These are phyloP conservation scores for Malassezia globosa DNA, from an alignment of 1,284 basidiomycete genomes.

Conservation along the genomic window DNA sequence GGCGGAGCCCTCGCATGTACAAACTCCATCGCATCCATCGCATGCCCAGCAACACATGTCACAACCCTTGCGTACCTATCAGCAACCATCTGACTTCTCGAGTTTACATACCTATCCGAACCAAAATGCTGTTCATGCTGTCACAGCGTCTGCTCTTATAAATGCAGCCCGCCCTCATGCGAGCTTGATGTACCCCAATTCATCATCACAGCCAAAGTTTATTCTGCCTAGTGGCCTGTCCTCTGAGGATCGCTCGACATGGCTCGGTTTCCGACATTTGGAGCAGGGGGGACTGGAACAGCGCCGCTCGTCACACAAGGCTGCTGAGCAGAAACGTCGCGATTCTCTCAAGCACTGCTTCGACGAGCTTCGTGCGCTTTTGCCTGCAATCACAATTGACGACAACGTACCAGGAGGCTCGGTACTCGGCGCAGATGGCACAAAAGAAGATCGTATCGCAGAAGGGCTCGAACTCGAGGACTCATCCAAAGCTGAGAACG, in stretches of 20 bases:
- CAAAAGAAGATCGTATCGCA: constrained; percentile 28
- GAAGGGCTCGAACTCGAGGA: constrained; percentile 30
- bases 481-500: constrained; percentile 10
- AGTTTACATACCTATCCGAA: neutral
- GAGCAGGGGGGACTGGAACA: constrained; percentile 43
- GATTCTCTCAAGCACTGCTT: constrained; percentile 92
- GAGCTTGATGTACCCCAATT: neutral
- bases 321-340: constrained; percentile 88
- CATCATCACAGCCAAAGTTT: constrained; percentile 14
- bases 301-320: constrained; percentile 88
- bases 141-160: constrained; percentile 4
- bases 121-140: constrained; percentile 6
- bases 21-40: constrained; percentile 6
- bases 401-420: constrained; percentile 41
- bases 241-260: constrained; percentile 28
- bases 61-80: neutral
- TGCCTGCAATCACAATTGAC: constrained; percentile 54
- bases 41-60: constrained; percentile 3
- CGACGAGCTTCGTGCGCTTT: constrained; percentile 74
- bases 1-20: neutral
- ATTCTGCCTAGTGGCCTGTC: constrained; percentile 28
- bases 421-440: constrained; percentile 38
- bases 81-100: neutral
- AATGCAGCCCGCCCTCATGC: constrained; percentile 8
- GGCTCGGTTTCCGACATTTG: constrained; percentile 26